These are phyloP conservation scores for Pseudogymnoascus sp. DNA, from an alignment of 2,329 filamentous ascomycete species.

Conservation along the genomic window DNA sequence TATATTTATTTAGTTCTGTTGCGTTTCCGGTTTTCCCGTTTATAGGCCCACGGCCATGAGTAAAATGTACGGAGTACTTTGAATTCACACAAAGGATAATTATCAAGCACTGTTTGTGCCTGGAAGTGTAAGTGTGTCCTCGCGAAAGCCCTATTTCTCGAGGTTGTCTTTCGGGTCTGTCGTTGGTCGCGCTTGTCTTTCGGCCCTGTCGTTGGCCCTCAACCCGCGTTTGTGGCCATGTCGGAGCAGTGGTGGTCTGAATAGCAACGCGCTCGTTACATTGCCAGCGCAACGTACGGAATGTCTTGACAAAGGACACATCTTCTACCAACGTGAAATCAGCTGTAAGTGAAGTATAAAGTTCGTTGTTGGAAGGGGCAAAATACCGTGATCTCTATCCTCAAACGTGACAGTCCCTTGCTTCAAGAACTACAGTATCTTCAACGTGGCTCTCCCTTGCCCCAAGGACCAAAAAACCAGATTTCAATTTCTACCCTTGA, in stretches of 20 bases:
- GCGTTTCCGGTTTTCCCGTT: background rate
- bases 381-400: background rate
- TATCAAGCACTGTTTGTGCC: background rate
- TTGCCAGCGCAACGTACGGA: background rate
- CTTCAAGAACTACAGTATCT: background rate
- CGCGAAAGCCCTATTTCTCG: slow-evolving; percentile 2
- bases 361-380: background rate
- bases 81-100: background rate
- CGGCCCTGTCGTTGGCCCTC: background rate
- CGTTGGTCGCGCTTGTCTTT: background rate
- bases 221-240: background rate
- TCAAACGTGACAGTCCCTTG: background rate
- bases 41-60: background rate
- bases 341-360: slow-evolving; percentile 1
- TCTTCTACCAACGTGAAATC: background rate
- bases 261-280: slow-evolving; percentile 5
- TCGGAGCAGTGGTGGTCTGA: background rate
- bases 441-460: background rate
- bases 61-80: background rate
- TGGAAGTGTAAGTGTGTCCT: background rate
- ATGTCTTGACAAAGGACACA: slow-evolving; percentile 1
- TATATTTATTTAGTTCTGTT: background rate
- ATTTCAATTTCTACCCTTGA: background rate
- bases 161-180: background rate
- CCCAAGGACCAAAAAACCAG: background rate